Evolutionary conservation across 192 early-diverging fungal genomes (phyloP).

Genomic region (Podila minutissima): DNA sequence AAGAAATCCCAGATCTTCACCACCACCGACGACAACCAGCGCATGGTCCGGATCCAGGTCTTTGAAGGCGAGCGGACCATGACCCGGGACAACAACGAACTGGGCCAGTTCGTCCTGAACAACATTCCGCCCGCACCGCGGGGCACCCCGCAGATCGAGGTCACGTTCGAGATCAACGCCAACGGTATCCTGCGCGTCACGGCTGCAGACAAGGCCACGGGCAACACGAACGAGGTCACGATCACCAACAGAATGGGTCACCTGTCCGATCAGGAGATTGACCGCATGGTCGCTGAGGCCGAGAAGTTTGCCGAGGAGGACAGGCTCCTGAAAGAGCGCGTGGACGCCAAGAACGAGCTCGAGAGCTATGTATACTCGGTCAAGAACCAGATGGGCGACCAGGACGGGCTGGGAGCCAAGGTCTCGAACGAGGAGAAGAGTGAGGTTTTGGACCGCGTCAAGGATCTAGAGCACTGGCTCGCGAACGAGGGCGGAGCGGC

Average conservation of each 20-base stretch:
- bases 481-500: conserved; percentile 80
- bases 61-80: conserved; percentile 89
- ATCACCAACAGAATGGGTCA: conserved; percentile 95
- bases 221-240: conserved; percentile 91
- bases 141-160: conserved; percentile 83
- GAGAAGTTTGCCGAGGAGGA: conserved; percentile 92
- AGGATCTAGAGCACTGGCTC: conserved; percentile 71
- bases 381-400: conserved; percentile 84
- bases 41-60: conserved; percentile 85
- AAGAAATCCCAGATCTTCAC: conserved; percentile 85
- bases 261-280: conserved; percentile 90
- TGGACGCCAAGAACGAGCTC: conserved; percentile 85
- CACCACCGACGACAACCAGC: conserved; percentile 85
- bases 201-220: conserved; percentile 92
- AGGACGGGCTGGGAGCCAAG: conserved; percentile 83
- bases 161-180: conserved; percentile 87
- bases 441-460: conserved; percentile 79
- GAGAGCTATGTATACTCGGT: conserved; percentile 89
- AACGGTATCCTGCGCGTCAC: conserved; percentile 87
- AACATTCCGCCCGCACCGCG: conserved; percentile 85
- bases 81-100: conserved; percentile 92
- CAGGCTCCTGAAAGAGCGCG: conserved; percentile 74
- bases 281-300: conserved; percentile 93
- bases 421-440: conserved; percentile 87
- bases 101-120: conserved; percentile 85